Evolutionary conservation across 1,139 yeast species (phyloP), one percentile per base, ranked within the genome.

Genomic region (Hansenula lynferdii): DNA sequence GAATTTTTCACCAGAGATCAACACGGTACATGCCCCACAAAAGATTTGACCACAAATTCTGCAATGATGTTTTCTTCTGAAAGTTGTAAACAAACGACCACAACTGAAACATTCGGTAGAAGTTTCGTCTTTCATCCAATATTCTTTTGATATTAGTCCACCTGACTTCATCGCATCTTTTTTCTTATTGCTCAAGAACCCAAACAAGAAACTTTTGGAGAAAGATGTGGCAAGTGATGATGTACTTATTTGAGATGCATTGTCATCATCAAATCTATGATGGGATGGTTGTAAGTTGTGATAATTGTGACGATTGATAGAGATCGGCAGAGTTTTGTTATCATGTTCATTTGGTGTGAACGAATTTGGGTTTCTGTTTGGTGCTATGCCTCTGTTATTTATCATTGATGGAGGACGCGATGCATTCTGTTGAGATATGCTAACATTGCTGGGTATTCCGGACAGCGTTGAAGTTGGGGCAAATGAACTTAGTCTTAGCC

Each of bases 11-110:
- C 95, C 95, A 3, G 87, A 74, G 11, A 89, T 78, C 48, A 87
- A 73, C 4, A 77, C 64, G 0, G 97, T 89, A 59, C 98, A 92
- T n/a, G 75, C 72, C 24, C 86, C 74, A 60, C 98, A 92, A 55
- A 89, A 92, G 31, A 92, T 92, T 58, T 90, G 97, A 3, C 97
- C 97, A 62, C 98, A 92, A 37, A 90, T 80, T 36, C 98, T 68
- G 56, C 98, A 92, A 60, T 92, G 98, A 58, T 92, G 98, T 49
- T 86, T 85, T 49, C 98, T 70, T 55, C 97, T 67, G 61, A 90
- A 92, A 0, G 83, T 71, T 8, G 85, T 77, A 55, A 86, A 86
- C 0, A 79, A 75, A 41, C 77, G 72, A 37, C 83, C 82, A 54
- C 96, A 86, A 27, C 80, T 72, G 45, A 85, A 79, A 54, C 96